Percentiles rank a stretch among this genome's conserved stretches.
Evolutionary conservation across 805 yeast genomes (phyloP).

Genomic region (Saturnispora kantuleensis): DNA sequence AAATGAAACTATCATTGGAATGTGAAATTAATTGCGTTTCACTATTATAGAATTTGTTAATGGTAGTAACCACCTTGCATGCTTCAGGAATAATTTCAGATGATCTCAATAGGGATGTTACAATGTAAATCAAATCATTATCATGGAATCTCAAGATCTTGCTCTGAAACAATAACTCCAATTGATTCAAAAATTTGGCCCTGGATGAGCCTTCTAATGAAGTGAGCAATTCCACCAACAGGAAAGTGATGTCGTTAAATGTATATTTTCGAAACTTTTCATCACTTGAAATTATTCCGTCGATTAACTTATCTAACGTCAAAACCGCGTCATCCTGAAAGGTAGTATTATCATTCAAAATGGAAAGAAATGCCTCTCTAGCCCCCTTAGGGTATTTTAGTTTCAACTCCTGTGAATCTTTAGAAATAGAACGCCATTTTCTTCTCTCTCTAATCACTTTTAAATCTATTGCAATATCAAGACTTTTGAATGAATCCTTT

Average conservation of each 20-base stretch:
- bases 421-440: not conserved
- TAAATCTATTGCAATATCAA: not conserved
- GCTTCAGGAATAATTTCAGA: not conserved
- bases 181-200: constrained; percentile 1
- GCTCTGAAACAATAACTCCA: constrained; percentile 4
- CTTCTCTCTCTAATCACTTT: not conserved
- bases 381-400: constrained; percentile 7
- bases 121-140: constrained; percentile 6
- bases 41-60: constrained; percentile 1
- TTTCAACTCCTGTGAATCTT: not conserved
- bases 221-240: constrained; percentile 7
- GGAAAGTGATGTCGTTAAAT: constrained; percentile 6
- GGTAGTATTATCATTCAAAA: not conserved
- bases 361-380: not conserved
- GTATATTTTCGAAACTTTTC: constrained; percentile 7
- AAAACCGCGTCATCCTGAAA: not conserved
- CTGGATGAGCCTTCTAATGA: not conserved
- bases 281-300: not conserved
- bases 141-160: constrained; percentile 13
- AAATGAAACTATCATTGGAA: constrained; percentile 1
- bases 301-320: not conserved
- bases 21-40: not conserved
- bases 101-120: not conserved
- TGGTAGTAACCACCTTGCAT: not conserved
- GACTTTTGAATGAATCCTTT: not conserved